Percentiles rank a stretch among this genome's conserved stretches.
phyloP scores from a whole-genome alignment of 106 monocot species.

The Acanthochlamys bracteata region DNA sequence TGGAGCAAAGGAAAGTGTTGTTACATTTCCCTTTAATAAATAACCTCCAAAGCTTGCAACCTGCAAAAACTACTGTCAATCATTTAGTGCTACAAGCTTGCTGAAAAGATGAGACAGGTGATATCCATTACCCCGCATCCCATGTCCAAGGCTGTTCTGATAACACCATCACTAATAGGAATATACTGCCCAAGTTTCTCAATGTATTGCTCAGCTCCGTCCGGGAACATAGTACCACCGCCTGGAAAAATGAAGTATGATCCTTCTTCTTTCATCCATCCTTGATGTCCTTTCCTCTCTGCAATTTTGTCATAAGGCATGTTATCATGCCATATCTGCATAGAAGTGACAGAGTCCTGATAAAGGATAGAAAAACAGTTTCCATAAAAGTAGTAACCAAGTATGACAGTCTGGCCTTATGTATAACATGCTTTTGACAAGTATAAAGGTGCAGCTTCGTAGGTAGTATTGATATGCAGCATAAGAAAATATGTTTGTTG shows the following conservation, averaged over 20 bases:
- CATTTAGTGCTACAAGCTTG: neutral
- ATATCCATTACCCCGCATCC: slow-evolving; percentile 80
- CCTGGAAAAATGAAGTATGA: slow-evolving; percentile 85
- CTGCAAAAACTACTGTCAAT: slow-evolving; percentile 19
- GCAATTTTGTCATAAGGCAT: slow-evolving; percentile 95
- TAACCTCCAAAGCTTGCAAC: slow-evolving; percentile 98
- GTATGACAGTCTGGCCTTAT: too few species aligned
- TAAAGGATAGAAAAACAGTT: neutral
- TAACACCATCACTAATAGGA: slow-evolving; percentile 50
- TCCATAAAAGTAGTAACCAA: neutral
- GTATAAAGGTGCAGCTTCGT: too few species aligned
- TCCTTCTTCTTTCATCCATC: slow-evolving; percentile 92
- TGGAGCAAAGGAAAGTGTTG: slow-evolving; percentile 93
- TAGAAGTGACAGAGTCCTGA: neutral
- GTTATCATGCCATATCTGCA: slow-evolving; percentile 96
- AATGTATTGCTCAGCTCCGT: slow-evolving; percentile 83
- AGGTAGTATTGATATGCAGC: too few species aligned
- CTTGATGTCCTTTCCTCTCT: slow-evolving; percentile 96
- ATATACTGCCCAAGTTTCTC: slow-evolving; percentile 73
- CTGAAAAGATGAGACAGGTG: neutral
- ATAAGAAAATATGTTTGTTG: too few species aligned
- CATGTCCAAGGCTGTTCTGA: slow-evolving; percentile 93
- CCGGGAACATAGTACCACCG: slow-evolving; percentile 97
- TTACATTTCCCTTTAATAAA: slow-evolving; percentile 68
- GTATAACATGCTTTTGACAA: too few species aligned